phyloP scores from a whole-genome alignment of 169 alveolate species.

The Perkinsus marinus region DNA sequence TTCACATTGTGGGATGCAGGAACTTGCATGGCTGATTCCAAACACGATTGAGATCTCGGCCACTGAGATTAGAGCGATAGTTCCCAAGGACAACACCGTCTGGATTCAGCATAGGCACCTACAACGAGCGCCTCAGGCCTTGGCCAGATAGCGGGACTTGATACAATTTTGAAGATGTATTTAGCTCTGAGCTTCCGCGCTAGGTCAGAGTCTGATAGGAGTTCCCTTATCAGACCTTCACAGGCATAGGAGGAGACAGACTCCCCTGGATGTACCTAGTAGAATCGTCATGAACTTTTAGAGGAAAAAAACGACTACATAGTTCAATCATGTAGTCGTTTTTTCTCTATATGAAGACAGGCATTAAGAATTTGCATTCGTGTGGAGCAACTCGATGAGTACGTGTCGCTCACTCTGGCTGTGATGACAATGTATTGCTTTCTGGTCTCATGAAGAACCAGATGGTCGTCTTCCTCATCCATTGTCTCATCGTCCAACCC shows the following conservation, averaged over 20 bases:
- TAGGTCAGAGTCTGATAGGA: neutral
- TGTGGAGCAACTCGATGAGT: no score
- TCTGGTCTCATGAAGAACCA: conserved; percentile 8
- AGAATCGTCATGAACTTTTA: neutral
- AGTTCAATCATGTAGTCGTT: no score
- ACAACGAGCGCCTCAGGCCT: no score
- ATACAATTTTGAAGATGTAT: conserved; percentile 41
- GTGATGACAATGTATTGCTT: conserved; percentile 36
- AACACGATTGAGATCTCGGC: conserved; percentile 62
- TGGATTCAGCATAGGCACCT: conserved; percentile 73
- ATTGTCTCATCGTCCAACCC: neutral
- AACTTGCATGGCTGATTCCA: conserved; percentile 50
- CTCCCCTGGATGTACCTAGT: conserved; percentile 65
- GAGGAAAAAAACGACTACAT: no score
- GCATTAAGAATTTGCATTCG: no score
- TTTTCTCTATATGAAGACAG: no score
- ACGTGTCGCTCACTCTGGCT: conserved; percentile 39
- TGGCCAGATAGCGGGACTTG: neutral
- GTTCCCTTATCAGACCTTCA: conserved; percentile 41
- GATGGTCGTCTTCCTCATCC: conserved; percentile 15
- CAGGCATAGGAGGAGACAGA: conserved; percentile 53
- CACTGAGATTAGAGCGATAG: conserved; percentile 60
- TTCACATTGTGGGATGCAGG: conserved; percentile 54
- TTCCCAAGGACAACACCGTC: conserved; percentile 79
- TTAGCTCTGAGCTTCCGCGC: conserved; percentile 46